Evolutionary conservation across 345 rosid species (phyloP), one percentile per base, ranked within the genome.

Genomic region (Salix caprea): DNA sequence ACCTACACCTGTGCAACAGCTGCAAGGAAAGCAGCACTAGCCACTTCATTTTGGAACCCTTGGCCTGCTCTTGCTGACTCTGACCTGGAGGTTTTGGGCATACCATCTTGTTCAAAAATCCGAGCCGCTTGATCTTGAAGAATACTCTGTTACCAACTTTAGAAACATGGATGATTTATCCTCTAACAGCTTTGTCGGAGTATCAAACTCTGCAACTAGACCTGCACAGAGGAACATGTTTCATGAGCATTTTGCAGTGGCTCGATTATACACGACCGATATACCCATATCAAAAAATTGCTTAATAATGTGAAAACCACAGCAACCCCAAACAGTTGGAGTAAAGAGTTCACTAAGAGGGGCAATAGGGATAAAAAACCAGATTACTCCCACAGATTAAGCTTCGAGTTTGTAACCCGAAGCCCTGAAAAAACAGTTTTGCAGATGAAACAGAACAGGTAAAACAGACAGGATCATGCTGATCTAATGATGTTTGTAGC

Each of bases 111-210:
- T 78, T 91, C 83, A 96, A 83, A 88, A 83, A 37, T 96, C 99
- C 44, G 98, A 91, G 82, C 99, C 97, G 75, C 84, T 90, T 71
- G 99, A 96, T 83, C 99, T 96, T 78, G 97, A 86, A 3, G 98
- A 92, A 77, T 96, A 94, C 79, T 96, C 99, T 0, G 92, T 86
- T 65, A 96, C 99, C 81, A 96, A 81, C 90, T 96, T 96, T 40
- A 90, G 84, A 79, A 96, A 96, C 98, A 92, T 90, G 44, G 99
- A 94, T 69, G 97, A 84, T 84, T 93, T 94, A 76, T 96, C 97
- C 84, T 96, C 99, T 73, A 96, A 76, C 62, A 96, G 93, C 65
- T 87, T 79, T 2, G 70, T 72, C 6, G 99, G 99, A 65, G 94
- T 87, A 84, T 96, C 97, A 78, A 91, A 96, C 85, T 96, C 99